Base-by-base conservation (phyloP, 768 basidiomycete species). In the Collybia sp. region DNA sequence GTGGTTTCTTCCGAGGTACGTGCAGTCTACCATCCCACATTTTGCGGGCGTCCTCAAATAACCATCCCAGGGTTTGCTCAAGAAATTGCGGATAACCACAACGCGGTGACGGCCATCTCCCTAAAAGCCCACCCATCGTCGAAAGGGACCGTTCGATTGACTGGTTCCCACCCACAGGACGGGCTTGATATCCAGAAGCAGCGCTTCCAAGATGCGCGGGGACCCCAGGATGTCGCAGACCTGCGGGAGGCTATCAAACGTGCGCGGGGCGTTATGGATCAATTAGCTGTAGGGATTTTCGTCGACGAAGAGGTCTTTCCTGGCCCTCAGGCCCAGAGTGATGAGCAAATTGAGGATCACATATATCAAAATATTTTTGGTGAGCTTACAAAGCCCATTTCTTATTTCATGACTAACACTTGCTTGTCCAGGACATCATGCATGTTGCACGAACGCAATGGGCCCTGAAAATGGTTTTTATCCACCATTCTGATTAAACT, bases 381-480 rank as follows among this genome's bases (percentile, higher is more conserved):
- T 59, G 32, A 13, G 49, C 44, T 18, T 10, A 5, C 25, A 30
- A 25, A 4, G 8, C 4, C 25, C 3, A 25, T 25, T 3, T 25
- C 25, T 25, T 25, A 8, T 25, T 25, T 25, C 25, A 4, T 25
- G 25, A 25, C 3, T 25, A 8, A 25, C 13, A 18, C 6, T 15
- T 38, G 12, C 40, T 25, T 25, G 19, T n/a, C 20, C 43, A 63
- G 59, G 64, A 11, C 64, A 65, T 45, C 61, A 64, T 39, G 58
- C 58, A 4, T 65, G 62, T 42, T 64, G 64, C 40, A 64, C 64
- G 2, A 62, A 61, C 43, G 31, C 59, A 17, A 65, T 64, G n/a
- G 64, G 61, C 2, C 31, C 54, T 0, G 58, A 58, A 30, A 32
- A 50, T 25, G 60, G 63, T 63, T 43, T 2, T 57, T 38, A 11